Evolutionary conservation across 495 filamentous ascomycete species (phyloP).

Genomic region (Lasiosphaeris hirsuta): DNA sequence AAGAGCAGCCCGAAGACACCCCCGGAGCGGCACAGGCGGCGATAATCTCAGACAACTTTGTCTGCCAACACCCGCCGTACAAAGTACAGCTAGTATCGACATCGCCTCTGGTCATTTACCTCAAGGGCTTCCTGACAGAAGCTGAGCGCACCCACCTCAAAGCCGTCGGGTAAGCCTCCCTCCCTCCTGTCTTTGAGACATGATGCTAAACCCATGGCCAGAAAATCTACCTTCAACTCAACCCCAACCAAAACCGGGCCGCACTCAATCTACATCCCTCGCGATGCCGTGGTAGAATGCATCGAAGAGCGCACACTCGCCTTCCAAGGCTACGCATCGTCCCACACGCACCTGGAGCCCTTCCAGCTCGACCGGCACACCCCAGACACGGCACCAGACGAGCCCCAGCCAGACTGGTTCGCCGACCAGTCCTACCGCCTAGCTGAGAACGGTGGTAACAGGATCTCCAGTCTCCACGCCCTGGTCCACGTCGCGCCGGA

Average conservation of each 20-base stretch:
- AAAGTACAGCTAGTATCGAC: constrained; percentile 46
- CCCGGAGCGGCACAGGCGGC: not conserved
- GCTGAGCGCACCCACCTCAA: constrained; percentile 36
- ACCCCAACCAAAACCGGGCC: constrained; percentile 31
- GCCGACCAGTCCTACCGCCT: constrained; percentile 32
- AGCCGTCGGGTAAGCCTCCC: constrained; percentile 35
- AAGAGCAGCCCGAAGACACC: not conserved
- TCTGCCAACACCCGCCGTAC: constrained; percentile 37
- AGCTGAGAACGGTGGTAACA: constrained; percentile 44
- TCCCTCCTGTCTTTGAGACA: not conserved
- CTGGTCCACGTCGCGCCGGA: constrained; percentile 45
- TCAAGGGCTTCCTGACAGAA: constrained; percentile 41
- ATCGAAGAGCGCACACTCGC: constrained; percentile 60
- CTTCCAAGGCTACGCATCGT: constrained; percentile 57
- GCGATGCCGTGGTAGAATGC: constrained; percentile 58
- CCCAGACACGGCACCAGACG: constrained; percentile 38
- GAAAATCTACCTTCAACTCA: constrained; percentile 30
- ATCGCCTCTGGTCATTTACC: constrained; percentile 51
- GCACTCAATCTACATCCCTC: constrained; percentile 38
- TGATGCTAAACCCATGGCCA: constrained; percentile 14
- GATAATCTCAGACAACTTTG: constrained; percentile 15
- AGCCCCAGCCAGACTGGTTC: constrained; percentile 54
- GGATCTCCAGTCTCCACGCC: constrained; percentile 49
- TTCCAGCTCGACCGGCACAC: constrained; percentile 49
- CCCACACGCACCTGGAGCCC: constrained; percentile 43